Evolutionary conservation across 148 eudicot genomes (phyloP).

Genomic region (Spergularia marina): DNA sequence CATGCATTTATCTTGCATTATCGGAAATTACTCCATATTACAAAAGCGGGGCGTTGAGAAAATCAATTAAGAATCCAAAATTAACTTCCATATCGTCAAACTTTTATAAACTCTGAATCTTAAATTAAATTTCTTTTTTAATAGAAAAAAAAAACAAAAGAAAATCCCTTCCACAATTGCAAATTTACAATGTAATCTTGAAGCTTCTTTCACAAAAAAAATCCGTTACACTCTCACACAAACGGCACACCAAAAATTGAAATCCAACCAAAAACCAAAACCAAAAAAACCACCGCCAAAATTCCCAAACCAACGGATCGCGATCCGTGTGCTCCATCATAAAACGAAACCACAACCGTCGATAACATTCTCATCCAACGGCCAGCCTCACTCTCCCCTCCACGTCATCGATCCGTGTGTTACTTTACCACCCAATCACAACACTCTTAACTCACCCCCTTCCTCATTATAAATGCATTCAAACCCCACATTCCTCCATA

Average conservation of each 20-base stretch:
- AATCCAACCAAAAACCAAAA: background rate
- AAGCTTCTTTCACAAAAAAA: too few species aligned
- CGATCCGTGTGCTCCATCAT: slow-evolving; percentile 17
- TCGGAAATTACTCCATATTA: too few species aligned
- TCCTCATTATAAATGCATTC: slow-evolving; percentile 18
- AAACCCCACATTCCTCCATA: background rate
- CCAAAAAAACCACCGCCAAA: background rate
- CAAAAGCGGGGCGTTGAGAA: too few species aligned
- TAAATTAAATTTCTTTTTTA: too few species aligned
- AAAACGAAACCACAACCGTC: slow-evolving; percentile 8
- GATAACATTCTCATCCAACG: slow-evolving; percentile 7
- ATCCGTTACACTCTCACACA: too few species aligned
- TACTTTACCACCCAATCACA: slow-evolving; percentile 3
- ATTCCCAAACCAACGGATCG: background rate
- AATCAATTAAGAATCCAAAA: too few species aligned
- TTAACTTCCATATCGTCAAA: too few species aligned
- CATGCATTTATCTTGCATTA: too few species aligned
- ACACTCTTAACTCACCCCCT: background rate
- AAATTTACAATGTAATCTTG: too few species aligned
- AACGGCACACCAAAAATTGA: too few species aligned
- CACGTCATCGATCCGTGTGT: slow-evolving; percentile 10
- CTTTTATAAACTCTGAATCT: too few species aligned
- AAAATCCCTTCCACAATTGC: background rate
- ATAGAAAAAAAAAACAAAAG: background rate
- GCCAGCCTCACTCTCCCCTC: background rate